Conservation (phyloP, 23 red algal species). For the Cyanidiococcus yangmingshanensis region DNA sequence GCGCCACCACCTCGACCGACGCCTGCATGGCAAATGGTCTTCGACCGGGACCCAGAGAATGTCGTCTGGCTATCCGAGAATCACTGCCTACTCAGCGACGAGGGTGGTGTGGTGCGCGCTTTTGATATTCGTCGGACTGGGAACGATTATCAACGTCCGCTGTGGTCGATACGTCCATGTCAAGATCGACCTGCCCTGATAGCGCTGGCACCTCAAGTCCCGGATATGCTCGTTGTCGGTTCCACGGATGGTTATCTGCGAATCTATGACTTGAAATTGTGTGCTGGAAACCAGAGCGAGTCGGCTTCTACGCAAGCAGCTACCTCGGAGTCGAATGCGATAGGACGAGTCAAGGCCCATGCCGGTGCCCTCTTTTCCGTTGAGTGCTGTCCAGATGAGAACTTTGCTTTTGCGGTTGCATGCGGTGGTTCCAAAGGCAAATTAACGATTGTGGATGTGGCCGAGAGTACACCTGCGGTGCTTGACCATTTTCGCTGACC, state of each 20-base stretch:
- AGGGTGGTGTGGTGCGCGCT: constrained; percentile 50
- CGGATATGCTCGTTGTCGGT: constrained; percentile 65
- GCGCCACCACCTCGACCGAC: constrained; percentile 12
- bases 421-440: constrained; percentile 52
- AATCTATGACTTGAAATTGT: constrained; percentile 41
- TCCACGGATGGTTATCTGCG: constrained; percentile 68
- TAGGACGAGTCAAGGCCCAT: background rate
- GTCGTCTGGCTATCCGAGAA: constrained; percentile 6
- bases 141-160: background rate
- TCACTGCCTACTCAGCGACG: constrained; percentile 37
- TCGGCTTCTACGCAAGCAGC: background rate
- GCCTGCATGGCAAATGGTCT: constrained; percentile 28
- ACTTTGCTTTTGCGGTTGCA: constrained; percentile 20
- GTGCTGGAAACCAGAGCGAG: constrained; percentile 12
- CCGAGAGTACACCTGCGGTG: constrained; percentile 43
- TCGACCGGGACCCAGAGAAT: constrained; percentile 40
- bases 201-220: constrained; percentile 31
- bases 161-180: constrained; percentile 40
- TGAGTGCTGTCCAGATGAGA: constrained; percentile 32
- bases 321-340: background rate
- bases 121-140: constrained; percentile 46
- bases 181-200: constrained; percentile 35
- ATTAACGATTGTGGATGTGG: constrained; percentile 50
- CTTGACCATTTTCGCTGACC: constrained; percentile 18
- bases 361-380: background rate